Conservation (phyloP, 495 filamentous ascomycete genomes). For the Venustampulla echinocandica region DNA sequence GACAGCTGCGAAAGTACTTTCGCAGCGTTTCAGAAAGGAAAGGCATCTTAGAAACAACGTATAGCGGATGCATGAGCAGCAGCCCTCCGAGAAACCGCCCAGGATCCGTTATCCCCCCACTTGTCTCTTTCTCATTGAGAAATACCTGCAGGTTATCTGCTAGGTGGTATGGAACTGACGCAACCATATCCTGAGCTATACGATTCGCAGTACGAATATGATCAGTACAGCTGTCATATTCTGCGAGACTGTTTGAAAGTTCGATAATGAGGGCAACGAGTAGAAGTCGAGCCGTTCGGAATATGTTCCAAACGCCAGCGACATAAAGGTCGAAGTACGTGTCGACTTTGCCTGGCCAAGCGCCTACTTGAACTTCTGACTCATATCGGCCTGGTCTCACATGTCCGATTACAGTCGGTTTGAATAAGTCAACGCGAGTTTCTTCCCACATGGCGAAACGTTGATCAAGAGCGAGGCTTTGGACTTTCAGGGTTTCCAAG, state of each 20-base stretch:
- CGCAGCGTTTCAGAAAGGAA: conserved; percentile 21
- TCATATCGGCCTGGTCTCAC: background rate
- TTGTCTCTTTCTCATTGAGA: conserved; percentile 6
- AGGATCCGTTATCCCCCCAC: conserved; percentile 15
- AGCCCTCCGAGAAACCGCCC: conserved; percentile 25
- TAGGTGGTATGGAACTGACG: conserved; percentile 29
- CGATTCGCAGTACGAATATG: conserved; percentile 2
- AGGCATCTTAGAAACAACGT: conserved; percentile 20
- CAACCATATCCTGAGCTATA: conserved; percentile 22
- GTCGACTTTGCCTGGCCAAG: conserved; percentile 10
- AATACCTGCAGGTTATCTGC: conserved; percentile 26
- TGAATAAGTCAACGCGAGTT: background rate
- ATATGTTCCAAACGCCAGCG: conserved; percentile 27
- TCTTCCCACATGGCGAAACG: conserved; percentile 2
- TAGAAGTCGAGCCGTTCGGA: conserved; percentile 22
- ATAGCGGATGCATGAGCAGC: conserved; percentile 29
- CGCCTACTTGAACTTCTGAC: conserved; percentile 1
- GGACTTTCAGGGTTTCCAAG: background rate
- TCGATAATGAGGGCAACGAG: conserved; percentile 3
- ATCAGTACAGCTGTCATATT: background rate
- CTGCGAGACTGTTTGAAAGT: background rate
- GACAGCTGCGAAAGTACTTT: conserved; percentile 24
- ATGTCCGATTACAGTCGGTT: background rate
- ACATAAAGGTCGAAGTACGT: conserved; percentile 20
- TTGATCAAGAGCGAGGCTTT: background rate